Evolutionary conservation across 2,329 filamentous ascomycete genomes (phyloP).

Genomic region (Fusarium continuum): DNA sequence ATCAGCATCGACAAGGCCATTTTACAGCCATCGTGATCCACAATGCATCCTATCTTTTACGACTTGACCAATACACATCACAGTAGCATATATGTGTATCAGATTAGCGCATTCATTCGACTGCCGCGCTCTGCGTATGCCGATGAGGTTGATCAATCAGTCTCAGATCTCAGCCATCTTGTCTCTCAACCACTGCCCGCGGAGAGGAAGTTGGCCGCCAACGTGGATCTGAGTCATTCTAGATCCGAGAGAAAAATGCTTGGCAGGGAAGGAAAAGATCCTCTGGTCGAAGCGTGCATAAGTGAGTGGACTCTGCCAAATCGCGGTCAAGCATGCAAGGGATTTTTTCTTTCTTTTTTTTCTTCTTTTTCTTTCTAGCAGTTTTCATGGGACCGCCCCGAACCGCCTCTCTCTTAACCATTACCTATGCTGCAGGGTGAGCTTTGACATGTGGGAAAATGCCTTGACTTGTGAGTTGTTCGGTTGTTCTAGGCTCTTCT

Average conservation of each 20-base stretch:
- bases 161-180: slow-evolving; percentile 6
- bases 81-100: not conserved
- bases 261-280: slow-evolving; percentile 13
- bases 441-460: slow-evolving; percentile 2
- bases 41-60: not conserved
- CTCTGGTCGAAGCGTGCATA: slow-evolving; percentile 2
- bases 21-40: not conserved
- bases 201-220: not conserved
- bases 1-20: slow-evolving; percentile 11
- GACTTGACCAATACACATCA: not conserved
- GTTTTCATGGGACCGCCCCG: not conserved
- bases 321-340: slow-evolving; percentile 28
- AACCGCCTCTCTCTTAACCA: not conserved
- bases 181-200: not conserved
- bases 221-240: slow-evolving; percentile 22
- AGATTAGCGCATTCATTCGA: not conserved
- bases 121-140: slow-evolving; percentile 3
- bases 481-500: slow-evolving; percentile 10
- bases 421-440: slow-evolving; percentile 16
- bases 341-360: not conserved
- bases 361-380: slow-evolving; percentile 4
- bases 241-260: slow-evolving; percentile 15
- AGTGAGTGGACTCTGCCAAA: slow-evolving; percentile 3
- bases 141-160: slow-evolving; percentile 11
- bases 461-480: slow-evolving; percentile 6